Evolutionary conservation across 1,139 yeast species (phyloP), one percentile per base, ranked within the genome.

Genomic region (Protomyces inundatus): DNA sequence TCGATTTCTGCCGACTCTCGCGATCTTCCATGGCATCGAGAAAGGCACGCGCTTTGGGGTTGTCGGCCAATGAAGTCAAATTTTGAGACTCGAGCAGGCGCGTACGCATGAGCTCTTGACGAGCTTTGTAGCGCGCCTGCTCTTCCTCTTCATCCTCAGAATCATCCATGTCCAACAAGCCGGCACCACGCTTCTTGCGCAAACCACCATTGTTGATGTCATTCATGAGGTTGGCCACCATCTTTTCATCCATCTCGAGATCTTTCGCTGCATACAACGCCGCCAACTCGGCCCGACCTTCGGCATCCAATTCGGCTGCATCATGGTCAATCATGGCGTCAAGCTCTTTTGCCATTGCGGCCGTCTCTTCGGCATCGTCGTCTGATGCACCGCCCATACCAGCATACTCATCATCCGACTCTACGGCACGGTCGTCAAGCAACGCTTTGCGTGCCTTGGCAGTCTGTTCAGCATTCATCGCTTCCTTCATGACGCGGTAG

Each of bases 361-460:
- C 78, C 76, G 89, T 91, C 74, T 90, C 96, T 65, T 90, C 85
- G 85, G 90, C 85, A 3, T 70, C 75, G 67, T 90, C 97, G 4
- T 86, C 89, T 70, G 88, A 95, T 9, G 74, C 80, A 66, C 97
- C 97, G 64, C 96, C 97, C 64, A 88, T 73, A 1, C 97, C 97
- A 58, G 85, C 85, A 91, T 95, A 91, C 77, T 91, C 97, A 77
- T 91, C 98, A 68, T 93, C 98, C 51, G 97, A 89, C 77, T 93
- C 98, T 69, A 85, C 95, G 54, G 98, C 98, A 77, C 91, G 97
- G 54, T 87, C 88, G 67, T 88, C 91, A 67, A 87, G 78, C 30
- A 85, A 77, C n/a, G 83, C 73, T 79, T 84, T 75, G 82, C 75
- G 68, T 81, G 85, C 69, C 76, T 77, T 68, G 84, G 77, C 65